These are phyloP conservation scores for Cystofilobasidium bisporidii DNA, from an alignment of 768 basidiomycete genomes.

Conservation along the genomic window DNA sequence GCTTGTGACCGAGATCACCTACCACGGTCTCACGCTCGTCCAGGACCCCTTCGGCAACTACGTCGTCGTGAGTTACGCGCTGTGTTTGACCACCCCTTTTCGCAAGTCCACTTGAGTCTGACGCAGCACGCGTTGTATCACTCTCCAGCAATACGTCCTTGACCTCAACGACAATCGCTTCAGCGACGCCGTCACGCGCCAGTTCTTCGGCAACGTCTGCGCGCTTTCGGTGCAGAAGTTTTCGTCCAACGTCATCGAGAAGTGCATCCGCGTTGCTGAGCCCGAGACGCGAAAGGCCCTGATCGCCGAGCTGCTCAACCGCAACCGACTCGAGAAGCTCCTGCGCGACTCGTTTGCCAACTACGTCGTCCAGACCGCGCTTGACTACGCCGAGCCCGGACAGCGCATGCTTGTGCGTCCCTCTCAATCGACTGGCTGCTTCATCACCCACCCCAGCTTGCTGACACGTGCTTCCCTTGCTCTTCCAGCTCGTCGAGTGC, in stretches of 20 bases:
- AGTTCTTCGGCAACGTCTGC: slow-evolving; percentile 95
- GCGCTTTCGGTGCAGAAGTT: slow-evolving; percentile 98
- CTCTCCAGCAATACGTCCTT: slow-evolving; percentile 79
- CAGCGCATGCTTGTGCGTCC: slow-evolving; percentile 66
- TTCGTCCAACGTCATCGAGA: slow-evolving; percentile 97
- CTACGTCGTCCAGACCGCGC: slow-evolving; percentile 90
- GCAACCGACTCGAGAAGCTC: slow-evolving; percentile 86
- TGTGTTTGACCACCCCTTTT: no score
- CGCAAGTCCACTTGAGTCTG: no score
- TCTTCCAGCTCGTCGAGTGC: slow-evolving; percentile 68
- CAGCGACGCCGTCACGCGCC: slow-evolving; percentile 92
- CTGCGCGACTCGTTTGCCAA: slow-evolving; percentile 93
- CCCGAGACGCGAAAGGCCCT: slow-evolving; percentile 86
- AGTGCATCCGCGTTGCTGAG: slow-evolving; percentile 91
- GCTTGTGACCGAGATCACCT: slow-evolving; percentile 97
- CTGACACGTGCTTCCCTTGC: slow-evolving; percentile 11
- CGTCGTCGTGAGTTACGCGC: slow-evolving; percentile 41
- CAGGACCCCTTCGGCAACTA: slow-evolving; percentile 67
- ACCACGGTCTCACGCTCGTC: slow-evolving; percentile 91
- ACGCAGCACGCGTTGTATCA: no score
- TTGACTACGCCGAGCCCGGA: slow-evolving; percentile 91
- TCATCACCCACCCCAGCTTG: no score
- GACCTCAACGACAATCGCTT: slow-evolving; percentile 97
- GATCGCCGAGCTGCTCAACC: slow-evolving; percentile 89
- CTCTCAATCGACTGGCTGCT: neutral